Evolutionary conservation across 768 basidiomycete species (phyloP), one percentile per base, ranked within the genome.

Genomic region (Hortiboletus flavorubellus): DNA sequence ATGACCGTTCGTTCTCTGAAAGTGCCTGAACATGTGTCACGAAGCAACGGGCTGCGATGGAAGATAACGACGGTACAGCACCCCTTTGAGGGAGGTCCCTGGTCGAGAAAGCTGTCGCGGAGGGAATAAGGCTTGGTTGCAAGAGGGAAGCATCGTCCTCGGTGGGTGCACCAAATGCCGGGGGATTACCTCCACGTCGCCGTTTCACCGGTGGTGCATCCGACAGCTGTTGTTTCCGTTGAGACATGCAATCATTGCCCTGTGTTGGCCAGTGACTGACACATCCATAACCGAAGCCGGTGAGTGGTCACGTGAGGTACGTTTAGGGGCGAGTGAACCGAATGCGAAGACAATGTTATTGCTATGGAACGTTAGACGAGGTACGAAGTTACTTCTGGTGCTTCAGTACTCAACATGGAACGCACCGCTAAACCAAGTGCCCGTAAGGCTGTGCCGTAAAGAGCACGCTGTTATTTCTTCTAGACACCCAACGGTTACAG

Each of bases 11-110:
- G 26, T 77, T 69, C 31, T 65, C 68, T 37, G 75, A 73, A n/a
- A 86, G 69, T 4, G 54, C 54, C 35, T 64, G 63, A 37, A 83
- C 68, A 51, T 78, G 72, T 1, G 72, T 61, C 30, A 78, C 83
- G 54, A 87, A 85, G 7, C 74, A 67, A 29, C 80, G 77, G 5
- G 77, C 75, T 59, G 82, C 84, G 18, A 85, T 62, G 0, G 74
- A 71, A 8, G 76, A 68, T n/a, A 87, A 66, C 0, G 80, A 58
- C 1, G 80, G 79, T 12, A 82, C 64, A 29, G 67, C 44, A 12
- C 42, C 62, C 16, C 52, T 67, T 30, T 50, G 56, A 5, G 74
- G 67, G 31, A 80, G 61, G 12, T 49, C 51, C 8, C 84, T 77
- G 14, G 68, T 76, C 8, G 84, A 85, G 46, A 78, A 69, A 1